Conservation (phyloP, 2,329 filamentous ascomycete species). For the Xylaria digitata region DNA sequence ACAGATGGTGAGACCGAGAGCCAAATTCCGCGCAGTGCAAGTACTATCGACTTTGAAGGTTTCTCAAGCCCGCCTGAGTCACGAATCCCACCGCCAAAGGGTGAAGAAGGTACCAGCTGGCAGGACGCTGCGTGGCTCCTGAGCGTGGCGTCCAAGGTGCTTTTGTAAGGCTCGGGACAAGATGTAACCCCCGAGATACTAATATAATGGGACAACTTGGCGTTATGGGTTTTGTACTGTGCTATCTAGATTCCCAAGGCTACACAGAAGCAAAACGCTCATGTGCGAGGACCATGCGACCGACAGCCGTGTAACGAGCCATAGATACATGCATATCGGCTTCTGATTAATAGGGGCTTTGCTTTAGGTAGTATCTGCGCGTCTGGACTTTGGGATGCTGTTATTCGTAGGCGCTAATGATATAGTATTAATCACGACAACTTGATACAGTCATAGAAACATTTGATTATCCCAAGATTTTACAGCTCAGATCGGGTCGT, state of each 20-base stretch:
- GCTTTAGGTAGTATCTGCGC: too few species aligned
- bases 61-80: conserved; percentile 57
- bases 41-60: conserved; percentile 55
- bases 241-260: conserved; percentile 1
- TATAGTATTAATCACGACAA: conserved; percentile 13
- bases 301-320: conserved; percentile 21
- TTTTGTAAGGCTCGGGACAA: conserved; percentile 57
- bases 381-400: not conserved
- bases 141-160: conserved; percentile 71
- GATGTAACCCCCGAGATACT: conserved; percentile 10
- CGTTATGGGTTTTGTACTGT: conserved; percentile 11
- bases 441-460: conserved; percentile 9
- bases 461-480: conserved; percentile 12
- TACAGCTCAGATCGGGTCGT: conserved; percentile 12
- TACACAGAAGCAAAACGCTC: conserved; percentile 8
- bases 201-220: conserved; percentile 17
- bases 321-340: conserved; percentile 23
- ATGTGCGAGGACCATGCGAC: conserved; percentile 22
- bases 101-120: conserved; percentile 69
- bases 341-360: conserved; percentile 16
- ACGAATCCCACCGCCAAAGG: conserved; percentile 60
- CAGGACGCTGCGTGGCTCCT: conserved; percentile 75
- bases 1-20: conserved; percentile 54
- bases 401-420: conserved; percentile 12
- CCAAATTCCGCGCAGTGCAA: conserved; percentile 52